Conservation (phyloP, 768 basidiomycete genomes). For the Amanita pallidorosea region DNA sequence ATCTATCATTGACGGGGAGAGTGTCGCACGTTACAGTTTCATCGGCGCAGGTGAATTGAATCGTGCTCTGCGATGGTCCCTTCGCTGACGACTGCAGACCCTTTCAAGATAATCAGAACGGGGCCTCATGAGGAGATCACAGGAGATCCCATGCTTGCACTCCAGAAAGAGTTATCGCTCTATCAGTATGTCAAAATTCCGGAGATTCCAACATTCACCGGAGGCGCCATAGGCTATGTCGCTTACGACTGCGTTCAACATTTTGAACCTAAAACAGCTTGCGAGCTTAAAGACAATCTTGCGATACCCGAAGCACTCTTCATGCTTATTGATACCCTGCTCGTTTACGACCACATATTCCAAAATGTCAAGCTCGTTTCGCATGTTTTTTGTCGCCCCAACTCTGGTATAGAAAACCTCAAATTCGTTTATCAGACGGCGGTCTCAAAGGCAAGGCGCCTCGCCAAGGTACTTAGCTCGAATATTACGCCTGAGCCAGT, state of each 20-base stretch:
- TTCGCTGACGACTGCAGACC: constrained; percentile 43
- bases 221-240: constrained; percentile 96
- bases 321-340: constrained; percentile 92
- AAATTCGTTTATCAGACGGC: constrained; percentile 85
- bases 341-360: constrained; percentile 95
- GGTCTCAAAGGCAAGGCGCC: constrained; percentile 65
- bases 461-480: constrained; percentile 61
- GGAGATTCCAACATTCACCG: constrained; percentile 89
- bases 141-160: constrained; percentile 78
- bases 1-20: constrained; percentile 85
- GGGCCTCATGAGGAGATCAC: constrained; percentile 74
- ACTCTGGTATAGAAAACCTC: constrained; percentile 55
- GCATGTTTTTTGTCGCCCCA: constrained; percentile 80
- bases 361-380: constrained; percentile 94
- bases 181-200: constrained; percentile 90
- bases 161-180: constrained; percentile 78
- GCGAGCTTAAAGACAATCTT: constrained; percentile 64
- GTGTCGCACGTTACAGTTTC: constrained; percentile 88
- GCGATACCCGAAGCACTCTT: constrained; percentile 93
- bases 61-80: not conserved
- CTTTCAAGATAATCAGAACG: constrained; percentile 83
- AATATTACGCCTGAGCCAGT: constrained; percentile 48
- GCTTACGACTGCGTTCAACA: constrained; percentile 94
- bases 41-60: constrained; percentile 73
- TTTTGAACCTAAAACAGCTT: constrained; percentile 90